phyloP scores from a whole-genome alignment of 140 eudicot genomes.

The Ambrosia hybrid region DNA sequence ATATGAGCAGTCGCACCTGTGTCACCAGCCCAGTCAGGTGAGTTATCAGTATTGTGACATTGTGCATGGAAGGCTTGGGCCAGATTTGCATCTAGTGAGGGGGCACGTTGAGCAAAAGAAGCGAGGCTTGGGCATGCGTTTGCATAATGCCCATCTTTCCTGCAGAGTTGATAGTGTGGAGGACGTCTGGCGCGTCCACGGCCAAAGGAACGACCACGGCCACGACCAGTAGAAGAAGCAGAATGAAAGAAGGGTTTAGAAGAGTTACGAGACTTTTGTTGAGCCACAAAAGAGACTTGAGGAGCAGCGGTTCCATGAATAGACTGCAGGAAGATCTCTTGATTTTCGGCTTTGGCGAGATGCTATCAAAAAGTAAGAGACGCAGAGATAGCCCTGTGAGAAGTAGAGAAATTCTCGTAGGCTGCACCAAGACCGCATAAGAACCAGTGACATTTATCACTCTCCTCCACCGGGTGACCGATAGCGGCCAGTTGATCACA shows the following conservation, averaged over 20 bases:
- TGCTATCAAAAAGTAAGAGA: not conserved
- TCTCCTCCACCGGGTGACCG: no score
- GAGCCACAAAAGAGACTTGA: not conserved
- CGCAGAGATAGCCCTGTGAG: not conserved
- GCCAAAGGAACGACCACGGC: not conserved
- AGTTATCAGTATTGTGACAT: no score
- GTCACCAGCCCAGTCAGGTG: no score
- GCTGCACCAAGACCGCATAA: no score
- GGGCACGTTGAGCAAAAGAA: not conserved
- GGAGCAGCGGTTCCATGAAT: not conserved
- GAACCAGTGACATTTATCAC: no score
- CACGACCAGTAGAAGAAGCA: not conserved
- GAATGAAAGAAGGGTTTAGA: no score
- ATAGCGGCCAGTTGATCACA: no score
- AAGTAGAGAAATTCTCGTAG: not conserved
- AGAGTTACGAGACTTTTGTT: not conserved
- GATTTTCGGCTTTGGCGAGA: not conserved
- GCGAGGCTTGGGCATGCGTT: not conserved
- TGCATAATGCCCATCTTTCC: no score
- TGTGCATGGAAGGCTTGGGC: not conserved
- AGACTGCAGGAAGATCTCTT: not conserved
- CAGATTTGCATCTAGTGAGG: not conserved
- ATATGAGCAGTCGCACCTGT: not conserved
- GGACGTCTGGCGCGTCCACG: no score
- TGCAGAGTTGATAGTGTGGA: no score